Evolutionary conservation across 176 grass and related monocot species (phyloP), one percentile per base, ranked within the genome.

Genomic region (Neostapfia colusana): DNA sequence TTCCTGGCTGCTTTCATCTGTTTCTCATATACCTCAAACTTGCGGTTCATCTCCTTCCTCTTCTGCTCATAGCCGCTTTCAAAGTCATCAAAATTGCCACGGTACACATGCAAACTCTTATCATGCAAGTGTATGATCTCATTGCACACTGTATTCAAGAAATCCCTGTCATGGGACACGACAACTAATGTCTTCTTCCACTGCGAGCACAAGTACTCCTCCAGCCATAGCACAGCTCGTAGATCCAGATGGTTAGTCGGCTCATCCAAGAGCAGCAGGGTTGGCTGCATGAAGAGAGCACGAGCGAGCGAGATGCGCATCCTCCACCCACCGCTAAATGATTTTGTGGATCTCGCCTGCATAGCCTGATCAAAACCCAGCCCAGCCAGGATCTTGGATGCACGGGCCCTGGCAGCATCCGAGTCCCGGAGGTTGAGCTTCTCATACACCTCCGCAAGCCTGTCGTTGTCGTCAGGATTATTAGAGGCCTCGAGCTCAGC

Each of bases 221-320:
- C 91, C 10, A 98, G 49, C 95, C 95, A 98, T 10, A 98, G 89
- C 50, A 98, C 95, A 57, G 95, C 95, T 64, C 95, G 85, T 21
- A 98, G 89, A 78, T 98, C 95, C 35, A 98, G 80, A 84, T 98
- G 95, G 70, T 98, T 98, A 24, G 95, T 94, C 1, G 91, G 95
- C 44, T 98, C 95, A 77, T 98, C 95, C 21, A 98, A 86, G 34
- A 98, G 83, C 27, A 98, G 66, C 46, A 98, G 70, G 1, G 95
- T 98, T 28, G 95, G 95, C 59, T 98, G 95, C 91, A 98, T 92
- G 83, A 98, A 98, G 55, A 98, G 95, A 4, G 95, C 95, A 35
- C 95, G 87, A 18, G 95, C 95, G 31, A 94, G 87, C 10, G 95
- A 98, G 13, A 98, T 98, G 40, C 95, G 89, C 95, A 98, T 98